Conservation (phyloP, 768 basidiomycete species). For the Dioszegia hungarica region DNA sequence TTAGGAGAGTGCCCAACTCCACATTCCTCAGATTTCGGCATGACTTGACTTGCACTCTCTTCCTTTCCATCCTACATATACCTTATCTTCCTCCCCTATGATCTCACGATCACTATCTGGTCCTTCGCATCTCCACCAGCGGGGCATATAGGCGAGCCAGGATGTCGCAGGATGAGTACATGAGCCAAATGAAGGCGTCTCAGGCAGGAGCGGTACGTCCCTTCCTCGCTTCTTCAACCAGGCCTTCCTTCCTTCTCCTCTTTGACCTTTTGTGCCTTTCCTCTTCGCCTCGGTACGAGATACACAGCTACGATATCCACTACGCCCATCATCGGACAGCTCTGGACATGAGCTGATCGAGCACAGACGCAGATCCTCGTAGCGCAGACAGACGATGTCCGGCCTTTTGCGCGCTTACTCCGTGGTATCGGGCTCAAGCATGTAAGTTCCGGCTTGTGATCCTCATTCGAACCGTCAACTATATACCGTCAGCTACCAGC, state of each 20-base stretch:
- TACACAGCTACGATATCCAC: too few relatives aligned
- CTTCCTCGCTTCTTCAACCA: conserved; percentile 48
- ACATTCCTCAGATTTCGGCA: too few relatives aligned
- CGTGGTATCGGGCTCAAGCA: conserved; percentile 76
- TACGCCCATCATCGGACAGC: neutral
- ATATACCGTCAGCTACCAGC: neutral
- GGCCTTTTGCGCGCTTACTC: conserved; percentile 70
- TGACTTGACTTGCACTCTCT: too few relatives aligned
- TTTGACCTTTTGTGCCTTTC: too few relatives aligned
- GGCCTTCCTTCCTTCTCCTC: conserved; percentile 47
- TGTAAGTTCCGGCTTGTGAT: conserved; percentile 50
- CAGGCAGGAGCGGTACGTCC: conserved; percentile 47
- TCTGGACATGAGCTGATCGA: neutral
- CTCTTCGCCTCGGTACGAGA: too few relatives aligned
- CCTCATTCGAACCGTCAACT: conserved; percentile 35
- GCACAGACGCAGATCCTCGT: conserved; percentile 37
- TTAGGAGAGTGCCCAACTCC: too few relatives aligned
- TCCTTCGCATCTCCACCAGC: too few relatives aligned
- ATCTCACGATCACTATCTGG: too few relatives aligned
- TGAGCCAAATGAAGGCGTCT: conserved; percentile 49
- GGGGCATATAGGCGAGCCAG: too few relatives aligned
- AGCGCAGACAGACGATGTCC: conserved; percentile 59
- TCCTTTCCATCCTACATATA: too few relatives aligned
- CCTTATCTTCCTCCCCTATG: too few relatives aligned
- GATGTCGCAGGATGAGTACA: conserved; percentile 46